Percentiles rank a stretch among this genome's conserved stretches.
phyloP scores from a whole-genome alignment of 2,329 filamentous ascomycete genomes.

The Trichoderma sp. region DNA sequence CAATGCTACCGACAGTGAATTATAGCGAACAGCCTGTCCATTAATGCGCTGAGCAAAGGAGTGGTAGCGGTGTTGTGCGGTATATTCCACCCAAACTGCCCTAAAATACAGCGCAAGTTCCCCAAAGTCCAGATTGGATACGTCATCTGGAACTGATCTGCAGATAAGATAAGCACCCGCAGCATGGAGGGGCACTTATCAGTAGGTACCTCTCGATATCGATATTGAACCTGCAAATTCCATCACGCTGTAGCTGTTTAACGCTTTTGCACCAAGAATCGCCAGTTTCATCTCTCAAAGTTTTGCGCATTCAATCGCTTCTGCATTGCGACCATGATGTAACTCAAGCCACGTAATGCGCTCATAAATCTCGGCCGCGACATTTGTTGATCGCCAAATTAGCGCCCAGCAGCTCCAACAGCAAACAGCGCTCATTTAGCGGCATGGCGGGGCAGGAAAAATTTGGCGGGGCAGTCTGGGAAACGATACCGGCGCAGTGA shows the following conservation, averaged over 20 bases:
- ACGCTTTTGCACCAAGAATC: background rate
- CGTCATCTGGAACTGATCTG: background rate
- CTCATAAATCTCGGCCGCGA: background rate
- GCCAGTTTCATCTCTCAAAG: background rate
- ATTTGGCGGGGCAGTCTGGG: background rate
- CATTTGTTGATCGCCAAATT: background rate
- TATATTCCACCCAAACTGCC: background rate
- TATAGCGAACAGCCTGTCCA: background rate
- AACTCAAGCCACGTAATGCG: background rate
- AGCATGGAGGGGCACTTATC: background rate
- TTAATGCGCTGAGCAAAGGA: background rate
- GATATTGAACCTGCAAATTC: background rate
- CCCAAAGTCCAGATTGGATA: background rate
- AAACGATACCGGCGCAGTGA: background rate
- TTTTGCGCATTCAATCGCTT: background rate
- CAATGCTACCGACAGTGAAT: too few species aligned
- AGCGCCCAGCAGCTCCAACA: background rate
- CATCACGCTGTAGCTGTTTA: background rate
- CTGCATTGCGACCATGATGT: background rate
- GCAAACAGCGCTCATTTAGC: background rate
- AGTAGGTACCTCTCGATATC: background rate
- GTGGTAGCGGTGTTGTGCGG: background rate
- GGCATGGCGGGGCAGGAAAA: conserved; percentile 9
- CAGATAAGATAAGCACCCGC: conserved; percentile 16
- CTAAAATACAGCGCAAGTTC: background rate